These are phyloP conservation scores for Aureobasidium sp. DNA, from an alignment of 2,329 filamentous ascomycete species.

Conservation along the genomic window DNA sequence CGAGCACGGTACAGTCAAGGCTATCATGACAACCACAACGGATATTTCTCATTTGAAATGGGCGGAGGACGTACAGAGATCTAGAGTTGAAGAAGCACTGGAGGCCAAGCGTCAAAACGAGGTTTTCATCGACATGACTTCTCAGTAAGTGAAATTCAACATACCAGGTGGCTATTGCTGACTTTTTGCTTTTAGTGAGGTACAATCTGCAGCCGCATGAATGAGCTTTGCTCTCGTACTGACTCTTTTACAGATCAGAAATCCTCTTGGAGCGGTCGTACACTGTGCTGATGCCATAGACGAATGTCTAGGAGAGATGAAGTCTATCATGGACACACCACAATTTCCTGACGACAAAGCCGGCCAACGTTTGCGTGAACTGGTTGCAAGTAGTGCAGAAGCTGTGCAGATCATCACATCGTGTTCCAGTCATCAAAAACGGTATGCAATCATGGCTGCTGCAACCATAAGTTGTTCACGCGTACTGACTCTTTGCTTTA, in stretches of 20 bases:
- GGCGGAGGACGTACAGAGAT: constrained; percentile 32
- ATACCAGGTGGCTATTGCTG: not conserved
- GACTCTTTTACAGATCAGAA: constrained; percentile 13
- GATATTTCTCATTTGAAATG: constrained; percentile 38
- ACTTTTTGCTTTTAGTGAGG: constrained; percentile 9
- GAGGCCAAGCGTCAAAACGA: constrained; percentile 15
- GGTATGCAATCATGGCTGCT: constrained; percentile 11
- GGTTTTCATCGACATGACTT: constrained; percentile 30
- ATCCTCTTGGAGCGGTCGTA: constrained; percentile 15
- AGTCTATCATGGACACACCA: not conserved
- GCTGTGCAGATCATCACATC: constrained; percentile 35
- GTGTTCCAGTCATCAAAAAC: constrained; percentile 39
- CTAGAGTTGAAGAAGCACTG: constrained; percentile 20
- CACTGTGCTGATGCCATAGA: constrained; percentile 16
- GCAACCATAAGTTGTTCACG: too few relatives aligned
- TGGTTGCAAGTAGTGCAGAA: constrained; percentile 24
- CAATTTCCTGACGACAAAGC: constrained; percentile 13
- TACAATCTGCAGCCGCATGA: not conserved
- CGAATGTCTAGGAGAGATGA: constrained; percentile 11
- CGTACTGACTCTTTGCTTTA: not conserved
- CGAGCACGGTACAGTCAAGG: constrained; percentile 25
- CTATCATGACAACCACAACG: constrained; percentile 34
- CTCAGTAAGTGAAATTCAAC: constrained; percentile 25
- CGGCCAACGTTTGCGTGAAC: constrained; percentile 16
- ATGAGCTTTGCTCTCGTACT: not conserved